phyloP scores from a whole-genome alignment of 805 yeast genomes.

The Zygotorulaspora florentina region DNA sequence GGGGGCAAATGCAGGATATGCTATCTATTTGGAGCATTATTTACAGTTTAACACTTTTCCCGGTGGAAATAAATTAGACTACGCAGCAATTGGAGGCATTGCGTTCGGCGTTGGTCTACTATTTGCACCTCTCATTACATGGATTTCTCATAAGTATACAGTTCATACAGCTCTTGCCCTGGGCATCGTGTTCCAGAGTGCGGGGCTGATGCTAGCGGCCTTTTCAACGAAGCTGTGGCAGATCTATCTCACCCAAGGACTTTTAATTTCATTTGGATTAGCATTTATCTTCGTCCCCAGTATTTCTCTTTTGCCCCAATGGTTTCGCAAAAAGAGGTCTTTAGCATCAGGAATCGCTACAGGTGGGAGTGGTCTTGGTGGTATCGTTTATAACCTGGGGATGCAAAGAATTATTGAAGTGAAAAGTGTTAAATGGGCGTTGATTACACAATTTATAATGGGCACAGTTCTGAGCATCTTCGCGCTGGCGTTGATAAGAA shows the following conservation, averaged over 20 bases:
- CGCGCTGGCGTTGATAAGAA: slow-evolving; percentile 29
- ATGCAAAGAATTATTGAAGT: slow-evolving; percentile 34
- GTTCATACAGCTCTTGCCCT: slow-evolving; percentile 37
- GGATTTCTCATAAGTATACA: slow-evolving; percentile 42
- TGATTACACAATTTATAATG: slow-evolving; percentile 36
- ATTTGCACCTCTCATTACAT: slow-evolving; percentile 47
- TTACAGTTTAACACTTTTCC: slow-evolving; percentile 40
- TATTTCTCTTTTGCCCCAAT: slow-evolving; percentile 48
- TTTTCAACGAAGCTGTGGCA: slow-evolving; percentile 50
- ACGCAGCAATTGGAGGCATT: slow-evolving; percentile 53
- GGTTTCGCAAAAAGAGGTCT: slow-evolving; percentile 47
- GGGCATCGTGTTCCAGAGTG: slow-evolving; percentile 46
- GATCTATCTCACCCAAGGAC: slow-evolving; percentile 52
- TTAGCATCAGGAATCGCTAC: slow-evolving; percentile 38
- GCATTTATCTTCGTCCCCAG: slow-evolving; percentile 48
- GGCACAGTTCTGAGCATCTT: slow-evolving; percentile 34
- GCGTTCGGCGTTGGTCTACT: slow-evolving; percentile 49
- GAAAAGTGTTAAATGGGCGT: slow-evolving; percentile 32
- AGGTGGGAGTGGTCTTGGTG: slow-evolving; percentile 43
- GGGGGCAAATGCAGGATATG: slow-evolving; percentile 56
- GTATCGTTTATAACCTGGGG: slow-evolving; percentile 39
- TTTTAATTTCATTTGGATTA: slow-evolving; percentile 48
- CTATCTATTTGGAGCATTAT: slow-evolving; percentile 48
- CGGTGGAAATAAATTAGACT: slow-evolving; percentile 47
- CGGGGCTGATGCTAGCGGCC: slow-evolving; percentile 43